Percentiles rank a stretch among this genome's conserved stretches.
phyloP scores from a whole-genome alignment of 1,284 basidiomycete genomes.

The Mrakiaceae sp. region DNA sequence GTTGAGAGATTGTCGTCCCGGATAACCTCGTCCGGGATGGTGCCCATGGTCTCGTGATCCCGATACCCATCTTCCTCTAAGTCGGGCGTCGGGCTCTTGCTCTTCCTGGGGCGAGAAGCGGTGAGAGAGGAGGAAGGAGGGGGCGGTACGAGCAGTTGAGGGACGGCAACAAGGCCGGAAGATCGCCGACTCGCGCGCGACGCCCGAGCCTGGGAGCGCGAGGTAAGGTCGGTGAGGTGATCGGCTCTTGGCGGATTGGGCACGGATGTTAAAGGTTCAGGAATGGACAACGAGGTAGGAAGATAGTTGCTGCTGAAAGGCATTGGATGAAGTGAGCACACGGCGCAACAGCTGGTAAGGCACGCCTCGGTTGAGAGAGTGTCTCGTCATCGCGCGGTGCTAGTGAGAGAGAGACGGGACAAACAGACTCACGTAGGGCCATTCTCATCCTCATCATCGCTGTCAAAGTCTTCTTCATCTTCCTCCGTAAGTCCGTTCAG shows the following conservation, averaged over 20 bases:
- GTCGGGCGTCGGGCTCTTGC: background rate
- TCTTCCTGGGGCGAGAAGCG: background rate
- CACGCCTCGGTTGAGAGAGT: background rate
- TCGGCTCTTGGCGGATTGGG: background rate
- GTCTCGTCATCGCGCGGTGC: background rate
- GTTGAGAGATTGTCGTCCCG: no score
- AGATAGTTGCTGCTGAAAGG: background rate
- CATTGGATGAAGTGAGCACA: background rate
- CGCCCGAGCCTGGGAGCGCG: slow-evolving; percentile 12
- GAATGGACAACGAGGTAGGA: background rate
- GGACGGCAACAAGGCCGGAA: slow-evolving; percentile 6
- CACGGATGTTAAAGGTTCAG: background rate
- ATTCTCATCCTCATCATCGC: background rate
- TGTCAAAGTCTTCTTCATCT: background rate
- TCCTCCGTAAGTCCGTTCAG: slow-evolving; percentile 8
- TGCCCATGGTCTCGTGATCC: no score
- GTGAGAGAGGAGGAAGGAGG: background rate
- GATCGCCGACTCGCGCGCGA: slow-evolving; percentile 14
- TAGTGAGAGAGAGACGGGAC: background rate
- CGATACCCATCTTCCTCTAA: background rate
- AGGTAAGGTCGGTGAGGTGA: background rate
- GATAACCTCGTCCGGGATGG: no score
- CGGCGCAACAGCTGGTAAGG: background rate
- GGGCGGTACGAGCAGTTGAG: background rate
- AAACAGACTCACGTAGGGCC: background rate